Evolutionary conservation across 192 early-diverging fungal species (phyloP).

Genomic region (Linnemannia elongata): DNA sequence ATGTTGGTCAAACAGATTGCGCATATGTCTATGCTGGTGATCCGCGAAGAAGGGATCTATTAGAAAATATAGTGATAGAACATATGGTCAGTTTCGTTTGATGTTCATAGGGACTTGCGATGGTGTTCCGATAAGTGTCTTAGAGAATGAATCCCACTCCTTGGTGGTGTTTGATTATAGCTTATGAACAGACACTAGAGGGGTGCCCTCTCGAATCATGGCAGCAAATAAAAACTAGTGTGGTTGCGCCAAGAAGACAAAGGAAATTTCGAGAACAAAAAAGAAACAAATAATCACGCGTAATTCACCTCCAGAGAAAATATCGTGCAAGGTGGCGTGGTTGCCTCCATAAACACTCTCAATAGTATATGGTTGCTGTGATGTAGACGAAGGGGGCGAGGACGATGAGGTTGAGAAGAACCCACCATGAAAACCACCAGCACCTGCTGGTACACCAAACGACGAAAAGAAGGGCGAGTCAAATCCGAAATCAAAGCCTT

Average conservation of each 20-base stretch:
- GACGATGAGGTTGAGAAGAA: background rate
- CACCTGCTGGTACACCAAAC: conserved; percentile 29
- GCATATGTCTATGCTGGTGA: conserved; percentile 36
- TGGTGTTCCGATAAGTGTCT: too few relatives aligned
- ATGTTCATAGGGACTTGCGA: too few relatives aligned
- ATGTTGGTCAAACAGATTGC: conserved; percentile 17
- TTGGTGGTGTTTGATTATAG: background rate
- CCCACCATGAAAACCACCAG: conserved; percentile 34
- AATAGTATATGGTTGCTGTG: background rate
- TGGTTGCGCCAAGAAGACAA: background rate
- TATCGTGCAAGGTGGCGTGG: conserved; percentile 7
- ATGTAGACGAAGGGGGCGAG: background rate
- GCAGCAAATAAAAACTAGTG: background rate
- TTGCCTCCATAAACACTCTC: conserved; percentile 7
- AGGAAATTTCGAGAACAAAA: conserved; percentile 9
- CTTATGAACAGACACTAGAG: too few relatives aligned
- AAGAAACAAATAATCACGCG: background rate
- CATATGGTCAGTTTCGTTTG: background rate
- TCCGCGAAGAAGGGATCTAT: conserved; percentile 21
- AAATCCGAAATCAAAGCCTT: conserved; percentile 40
- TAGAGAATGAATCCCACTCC: too few relatives aligned
- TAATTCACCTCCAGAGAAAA: conserved; percentile 15
- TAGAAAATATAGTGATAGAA: background rate
- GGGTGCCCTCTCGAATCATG: background rate
- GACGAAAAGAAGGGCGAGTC: conserved; percentile 30